Base-by-base conservation (phyloP, 768 basidiomycete genomes). In the Pleurotus citrinopileatus region DNA sequence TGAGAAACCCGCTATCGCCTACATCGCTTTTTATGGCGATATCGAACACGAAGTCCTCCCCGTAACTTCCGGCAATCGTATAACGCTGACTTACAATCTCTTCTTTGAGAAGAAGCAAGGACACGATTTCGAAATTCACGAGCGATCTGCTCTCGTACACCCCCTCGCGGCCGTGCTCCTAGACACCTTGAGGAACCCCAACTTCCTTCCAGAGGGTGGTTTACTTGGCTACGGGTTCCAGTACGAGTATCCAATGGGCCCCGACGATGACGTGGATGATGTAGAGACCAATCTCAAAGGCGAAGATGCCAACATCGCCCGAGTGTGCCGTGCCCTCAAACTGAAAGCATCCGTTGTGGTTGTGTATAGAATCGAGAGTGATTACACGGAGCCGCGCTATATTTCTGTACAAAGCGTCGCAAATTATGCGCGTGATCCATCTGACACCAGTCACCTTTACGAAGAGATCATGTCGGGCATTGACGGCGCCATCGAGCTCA, bases 1-100 rank as follows among this genome's bases (percentile, higher is more conserved):
- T 65, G 87, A 87, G 3, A 84, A 88, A 53, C 76, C 89, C 32
- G 87, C 89, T 72, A 82, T 69, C 13, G 67, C 63, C 9, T 72
- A 69, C 13, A 64, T 69, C 34, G 71, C 67, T 12, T 71, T 71
- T 55, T 71, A 61, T 53, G 70, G 70, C 59, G 73, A 75, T 54
- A 67, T 77, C 46, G 73, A 73, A 48, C 73, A 76, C 38, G 73
- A 75, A 60, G 73, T 76, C 20, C 19, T 59, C 1, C 58, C 60
- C 7, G 71, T 77, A 6, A 58, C 51, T 0, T 67, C 71, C 0
- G 75, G 76, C 0, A 57, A 73, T 59, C 67, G 74, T 1, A 66
- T 78, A 4, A 74, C 74, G 0, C 56, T 77, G 36, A 77, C 73
- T 0, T 76, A 73, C 61, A 75, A 74, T 58, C 71, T 75, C 29